Base-by-base conservation (phyloP, 1,284 basidiomycete genomes). In the Pseudozyma hubeiensis region DNA sequence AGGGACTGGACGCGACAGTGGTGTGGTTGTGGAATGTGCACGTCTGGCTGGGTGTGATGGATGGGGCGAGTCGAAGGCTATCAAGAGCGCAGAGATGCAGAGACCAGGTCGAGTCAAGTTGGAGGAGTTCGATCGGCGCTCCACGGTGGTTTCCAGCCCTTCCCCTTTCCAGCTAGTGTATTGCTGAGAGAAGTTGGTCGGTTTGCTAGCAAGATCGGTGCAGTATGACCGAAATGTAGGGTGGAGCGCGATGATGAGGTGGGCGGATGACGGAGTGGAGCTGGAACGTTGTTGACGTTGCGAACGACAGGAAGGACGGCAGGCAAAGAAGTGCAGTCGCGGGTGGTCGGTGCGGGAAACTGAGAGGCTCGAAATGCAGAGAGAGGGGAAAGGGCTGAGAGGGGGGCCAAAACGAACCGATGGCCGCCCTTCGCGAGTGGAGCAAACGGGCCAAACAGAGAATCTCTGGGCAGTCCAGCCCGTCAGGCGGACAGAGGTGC, bases 281-380 rank as follows among this genome's bases (percentile, higher is more conserved):
- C 8, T 5, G 17, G n/a, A 31, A 39, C 35, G 58, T 9, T 46
- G 33, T 40, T 51, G 50, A 31, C 19, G 35, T 24, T 30, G 48
- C 17, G 16, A 37, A 51, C 7, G 58, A 39, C 30, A 31, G 49
- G 46, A 43, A 51, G 57, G 24, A 37, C 14, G 44, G 45, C 45
- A 46, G 55, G 51, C 50, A 35, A 34, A 49, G 52, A 52, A 19
- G 30, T 37, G 44, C 31, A 19, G 51, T 24, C 41, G 53, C 34
- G n/a, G 59, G 57, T 69, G 66, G 66, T 57, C 66, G 66, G 66
- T 68, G 66, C 66, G 66, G 55, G 67, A 50, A 35, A 43, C 17
- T n/a, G 40, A 41, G 40, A 41, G 40, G 40, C 7, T 41, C 40
- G 40, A 41, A 7, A 16, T 16, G 40, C 40, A 41, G 40, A 34